A percentile compares a stretch with the other conserved stretches of the same genome.
phyloP scores from a whole-genome alignment of 768 basidiomycete genomes.

The Leccinum imitatum region DNA sequence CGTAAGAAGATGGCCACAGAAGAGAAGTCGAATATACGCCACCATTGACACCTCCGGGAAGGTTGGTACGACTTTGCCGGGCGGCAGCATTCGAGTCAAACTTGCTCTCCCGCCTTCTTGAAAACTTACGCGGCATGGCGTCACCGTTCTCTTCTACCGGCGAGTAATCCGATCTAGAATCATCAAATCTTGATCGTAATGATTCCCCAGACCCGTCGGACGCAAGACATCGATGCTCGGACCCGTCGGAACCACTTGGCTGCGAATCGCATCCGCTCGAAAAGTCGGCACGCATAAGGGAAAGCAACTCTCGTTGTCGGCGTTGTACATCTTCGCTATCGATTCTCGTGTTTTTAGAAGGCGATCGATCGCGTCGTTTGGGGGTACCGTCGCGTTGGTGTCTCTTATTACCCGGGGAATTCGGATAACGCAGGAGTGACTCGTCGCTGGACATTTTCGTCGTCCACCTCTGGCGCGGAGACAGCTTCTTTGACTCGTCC shows the following conservation, averaged over 20 bases:
- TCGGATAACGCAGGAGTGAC: conserved; percentile 2
- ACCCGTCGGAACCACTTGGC: conserved; percentile 16
- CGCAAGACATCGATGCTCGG: conserved; percentile 11
- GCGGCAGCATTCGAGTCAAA: background rate
- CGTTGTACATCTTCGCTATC: conserved; percentile 14
- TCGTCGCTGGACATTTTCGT: conserved; percentile 9
- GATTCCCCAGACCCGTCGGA: conserved; percentile 24
- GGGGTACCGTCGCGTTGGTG: conserved; percentile 9
- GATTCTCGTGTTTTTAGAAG: conserved; percentile 2
- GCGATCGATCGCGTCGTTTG: conserved; percentile 15
- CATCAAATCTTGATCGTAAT: conserved; percentile 21
- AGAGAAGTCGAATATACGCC: conserved; percentile 6
- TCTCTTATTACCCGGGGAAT: conserved; percentile 10
- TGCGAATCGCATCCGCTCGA: conserved; percentile 21
- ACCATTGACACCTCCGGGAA: conserved; percentile 6
- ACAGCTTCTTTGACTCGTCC: conserved; percentile 12
- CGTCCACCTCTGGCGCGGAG: conserved; percentile 18
- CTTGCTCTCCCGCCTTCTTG: conserved; percentile 7
- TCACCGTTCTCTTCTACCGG: conserved; percentile 22
- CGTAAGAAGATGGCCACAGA: conserved; percentile 7
- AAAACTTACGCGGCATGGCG: background rate
- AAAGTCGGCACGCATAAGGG: conserved; percentile 5
- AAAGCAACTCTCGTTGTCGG: conserved; percentile 23
- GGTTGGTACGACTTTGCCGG: conserved; percentile 7
- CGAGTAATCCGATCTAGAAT: conserved; percentile 34